phyloP scores from a whole-genome alignment of 148 eudicot genomes.

The Fallopia convolvulus region DNA sequence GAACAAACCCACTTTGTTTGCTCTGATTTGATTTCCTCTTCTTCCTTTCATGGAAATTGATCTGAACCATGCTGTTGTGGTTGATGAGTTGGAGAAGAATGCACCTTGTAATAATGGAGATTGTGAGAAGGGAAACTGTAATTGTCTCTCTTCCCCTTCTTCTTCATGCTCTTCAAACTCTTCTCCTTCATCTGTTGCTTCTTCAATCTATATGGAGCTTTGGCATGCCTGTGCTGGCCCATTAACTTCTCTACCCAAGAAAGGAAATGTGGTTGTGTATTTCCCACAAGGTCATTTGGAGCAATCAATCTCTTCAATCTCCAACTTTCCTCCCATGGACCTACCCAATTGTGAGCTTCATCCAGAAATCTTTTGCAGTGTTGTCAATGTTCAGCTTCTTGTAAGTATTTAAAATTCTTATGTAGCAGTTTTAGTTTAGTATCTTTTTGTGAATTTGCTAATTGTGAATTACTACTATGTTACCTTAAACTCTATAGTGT shows the following conservation, averaged over 20 bases:
- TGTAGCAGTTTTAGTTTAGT: not conserved
- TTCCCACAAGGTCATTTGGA: conserved; percentile 96
- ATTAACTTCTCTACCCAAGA: conserved; percentile 50
- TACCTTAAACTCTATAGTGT: no score
- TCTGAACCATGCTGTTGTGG: conserved; percentile 52
- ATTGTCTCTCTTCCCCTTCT: conserved; percentile 33
- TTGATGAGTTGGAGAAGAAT: conserved; percentile 39
- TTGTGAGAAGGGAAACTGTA: conserved; percentile 30
- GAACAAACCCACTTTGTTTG: not conserved
- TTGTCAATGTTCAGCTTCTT: conserved; percentile 61
- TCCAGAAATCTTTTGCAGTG: conserved; percentile 81
- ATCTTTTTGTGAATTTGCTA: not conserved
- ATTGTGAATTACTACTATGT: not conserved
- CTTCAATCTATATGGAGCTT: conserved; percentile 58
- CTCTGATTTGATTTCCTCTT: not conserved
- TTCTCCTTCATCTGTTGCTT: conserved; percentile 23
- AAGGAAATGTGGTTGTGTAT: conserved; percentile 79
- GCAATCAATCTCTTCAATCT: conserved; percentile 38
- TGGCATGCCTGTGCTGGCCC: conserved; percentile 99
- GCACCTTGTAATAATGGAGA: conserved; percentile 31
- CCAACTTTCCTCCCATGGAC: conserved; percentile 29
- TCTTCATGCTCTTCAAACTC: conserved; percentile 49
- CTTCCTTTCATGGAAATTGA: conserved; percentile 70
- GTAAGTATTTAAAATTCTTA: conserved; percentile 35
- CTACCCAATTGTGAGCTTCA: conserved; percentile 51